phyloP scores from a whole-genome alignment of 768 basidiomycete species.

The Rhodotorula taiwanensis region DNA sequence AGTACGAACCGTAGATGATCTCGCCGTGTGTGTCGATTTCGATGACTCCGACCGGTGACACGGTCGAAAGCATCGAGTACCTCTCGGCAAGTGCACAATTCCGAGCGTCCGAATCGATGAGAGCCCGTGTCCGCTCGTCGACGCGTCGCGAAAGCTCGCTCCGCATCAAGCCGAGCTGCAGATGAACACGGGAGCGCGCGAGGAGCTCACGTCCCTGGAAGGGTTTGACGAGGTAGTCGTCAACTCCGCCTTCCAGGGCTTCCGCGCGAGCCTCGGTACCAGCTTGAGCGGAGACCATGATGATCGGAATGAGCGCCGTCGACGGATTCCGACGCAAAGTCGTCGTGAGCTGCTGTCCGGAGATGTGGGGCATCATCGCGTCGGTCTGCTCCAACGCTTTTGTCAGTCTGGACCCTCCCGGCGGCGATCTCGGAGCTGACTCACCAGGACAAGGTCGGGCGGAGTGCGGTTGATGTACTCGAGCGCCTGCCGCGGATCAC shows the following conservation, averaged over 20 bases:
- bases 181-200: constrained; percentile 25
- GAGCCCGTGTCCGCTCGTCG: constrained; percentile 28
- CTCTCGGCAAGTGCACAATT: constrained; percentile 31
- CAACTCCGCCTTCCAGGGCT: constrained; percentile 26
- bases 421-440: background rate
- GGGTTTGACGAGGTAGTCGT: constrained; percentile 37
- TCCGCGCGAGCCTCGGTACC: constrained; percentile 30
- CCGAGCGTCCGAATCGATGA: constrained; percentile 27
- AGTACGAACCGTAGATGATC: background rate
- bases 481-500: constrained; percentile 24
- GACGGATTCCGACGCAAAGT: constrained; percentile 13
- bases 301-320: constrained; percentile 23
- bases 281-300: constrained; percentile 32
- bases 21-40: constrained; percentile 23
- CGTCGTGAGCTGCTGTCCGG: constrained; percentile 19
- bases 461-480: constrained; percentile 14
- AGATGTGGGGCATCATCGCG: constrained; percentile 9
- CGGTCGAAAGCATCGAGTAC: constrained; percentile 24
- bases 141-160: constrained; percentile 31
- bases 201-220: constrained; percentile 34
- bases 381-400: background rate
- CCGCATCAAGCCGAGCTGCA: constrained; percentile 34
- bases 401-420: background rate
- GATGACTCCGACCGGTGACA: constrained; percentile 34
- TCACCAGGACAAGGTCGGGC: constrained; percentile 18